Percentiles rank a stretch among this genome's conserved stretches.
Conservation (phyloP, 2,329 filamentous ascomycete genomes). For the Malbranchea cinnamomea region DNA sequence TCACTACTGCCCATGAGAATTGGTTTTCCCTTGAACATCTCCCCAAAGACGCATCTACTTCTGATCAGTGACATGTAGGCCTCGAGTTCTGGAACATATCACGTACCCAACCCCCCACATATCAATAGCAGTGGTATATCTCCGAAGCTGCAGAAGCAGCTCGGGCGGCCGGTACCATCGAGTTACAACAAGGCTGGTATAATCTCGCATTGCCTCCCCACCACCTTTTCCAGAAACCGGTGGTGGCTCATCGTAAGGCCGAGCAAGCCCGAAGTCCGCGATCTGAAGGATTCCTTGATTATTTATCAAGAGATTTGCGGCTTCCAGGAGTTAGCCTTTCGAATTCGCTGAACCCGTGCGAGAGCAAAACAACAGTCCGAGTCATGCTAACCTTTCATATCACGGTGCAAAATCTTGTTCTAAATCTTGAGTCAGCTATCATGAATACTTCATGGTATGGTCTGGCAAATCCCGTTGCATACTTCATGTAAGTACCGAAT, state of each 20-base stretch:
- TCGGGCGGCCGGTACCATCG: constrained; percentile 95
- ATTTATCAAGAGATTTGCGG: constrained; percentile 90
- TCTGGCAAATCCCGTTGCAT: too few relatives aligned
- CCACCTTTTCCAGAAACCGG: constrained; percentile 65
- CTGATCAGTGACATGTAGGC: constrained; percentile 13
- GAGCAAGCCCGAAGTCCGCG: constrained; percentile 87
- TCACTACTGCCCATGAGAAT: constrained; percentile 87
- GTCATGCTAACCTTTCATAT: constrained; percentile 58
- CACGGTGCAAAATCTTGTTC: constrained; percentile 77
- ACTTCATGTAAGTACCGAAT: constrained; percentile 76
- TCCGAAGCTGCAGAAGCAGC: constrained; percentile 69
- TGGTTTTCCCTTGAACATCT: constrained; percentile 90
- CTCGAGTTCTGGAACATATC: constrained; percentile 2
- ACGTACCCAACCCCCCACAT: constrained; percentile 92
- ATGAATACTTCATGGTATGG: too few relatives aligned
- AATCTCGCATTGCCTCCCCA: constrained; percentile 74
- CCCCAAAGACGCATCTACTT: constrained; percentile 81
- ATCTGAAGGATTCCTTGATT: constrained; percentile 90
- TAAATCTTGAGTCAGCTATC: constrained; percentile 20
- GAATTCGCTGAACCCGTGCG: not conserved
- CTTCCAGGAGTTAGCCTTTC: constrained; percentile 24
- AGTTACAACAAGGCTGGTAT: constrained; percentile 93
- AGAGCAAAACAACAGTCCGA: too few relatives aligned
- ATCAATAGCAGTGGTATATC: constrained; percentile 95
- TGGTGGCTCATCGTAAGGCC: constrained; percentile 76